Conservation (phyloP, 2,329 filamentous ascomycete genomes). For the Fusarium oxysporum region DNA sequence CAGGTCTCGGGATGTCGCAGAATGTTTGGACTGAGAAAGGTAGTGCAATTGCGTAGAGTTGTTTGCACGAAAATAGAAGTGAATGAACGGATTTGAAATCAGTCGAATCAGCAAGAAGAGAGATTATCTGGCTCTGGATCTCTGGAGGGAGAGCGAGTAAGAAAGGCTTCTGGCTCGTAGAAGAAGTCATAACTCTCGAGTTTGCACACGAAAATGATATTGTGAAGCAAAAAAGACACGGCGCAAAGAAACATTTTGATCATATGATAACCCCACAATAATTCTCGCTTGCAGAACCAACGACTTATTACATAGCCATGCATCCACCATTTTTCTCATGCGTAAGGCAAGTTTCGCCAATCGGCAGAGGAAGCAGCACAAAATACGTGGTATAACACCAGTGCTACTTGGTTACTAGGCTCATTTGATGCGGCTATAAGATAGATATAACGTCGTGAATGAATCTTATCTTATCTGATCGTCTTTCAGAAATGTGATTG, state of each 20-base stretch:
- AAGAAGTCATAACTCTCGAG: not conserved
- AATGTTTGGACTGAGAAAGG: not conserved
- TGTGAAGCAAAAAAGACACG: not conserved
- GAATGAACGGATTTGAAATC: not conserved
- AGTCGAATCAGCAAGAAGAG: not conserved
- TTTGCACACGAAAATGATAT: accelerated
- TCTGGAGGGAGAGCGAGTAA: not conserved
- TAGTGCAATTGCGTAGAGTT: not conserved
- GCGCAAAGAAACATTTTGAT: not conserved
- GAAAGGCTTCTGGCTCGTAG: accelerated
- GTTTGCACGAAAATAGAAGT: not conserved
- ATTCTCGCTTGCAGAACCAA: not conserved
- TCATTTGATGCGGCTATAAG: accelerated
- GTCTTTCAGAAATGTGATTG: not conserved
- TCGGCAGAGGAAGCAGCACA: no score
- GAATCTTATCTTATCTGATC: slow-evolving; percentile 24
- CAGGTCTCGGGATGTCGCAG: accelerated
- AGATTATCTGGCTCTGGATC: not conserved
- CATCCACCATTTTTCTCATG: not conserved
- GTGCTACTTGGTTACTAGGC: not conserved
- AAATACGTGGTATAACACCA: accelerated
- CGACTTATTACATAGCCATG: not conserved
- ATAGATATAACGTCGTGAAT: not conserved
- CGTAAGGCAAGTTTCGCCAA: no score
- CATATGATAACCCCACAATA: not conserved